These are phyloP conservation scores for Rhinocladiella mackenziei DNA, from an alignment of 2,329 filamentous ascomycete species.

Conservation along the genomic window DNA sequence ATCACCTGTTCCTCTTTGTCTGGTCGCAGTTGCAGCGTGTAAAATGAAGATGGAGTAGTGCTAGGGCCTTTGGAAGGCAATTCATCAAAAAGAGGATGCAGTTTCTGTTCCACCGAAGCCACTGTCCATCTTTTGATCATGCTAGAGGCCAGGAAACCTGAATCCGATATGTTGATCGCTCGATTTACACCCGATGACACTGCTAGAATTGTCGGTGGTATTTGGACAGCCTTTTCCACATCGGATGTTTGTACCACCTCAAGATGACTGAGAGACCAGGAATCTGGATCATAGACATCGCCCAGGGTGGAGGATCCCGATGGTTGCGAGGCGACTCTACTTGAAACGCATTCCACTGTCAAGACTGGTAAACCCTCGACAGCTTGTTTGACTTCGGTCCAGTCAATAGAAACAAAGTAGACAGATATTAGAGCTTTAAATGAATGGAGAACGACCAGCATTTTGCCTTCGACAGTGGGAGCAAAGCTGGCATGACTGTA, in stretches of 20 bases:
- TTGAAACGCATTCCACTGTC: conserved; percentile 13
- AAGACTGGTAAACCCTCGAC: conserved; percentile 34
- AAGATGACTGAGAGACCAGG: conserved; percentile 67
- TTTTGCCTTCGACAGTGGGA: conserved; percentile 34
- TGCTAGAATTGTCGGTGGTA: conserved; percentile 63
- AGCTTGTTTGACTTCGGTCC: conserved; percentile 39
- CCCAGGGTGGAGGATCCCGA: conserved; percentile 14
- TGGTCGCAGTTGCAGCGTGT: conserved; percentile 12
- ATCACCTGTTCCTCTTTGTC: conserved; percentile 25
- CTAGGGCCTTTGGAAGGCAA: conserved; percentile 45
- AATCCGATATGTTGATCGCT: conserved; percentile 51
- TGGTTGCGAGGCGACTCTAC: conserved; percentile 27
- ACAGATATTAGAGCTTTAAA: conserved; percentile 19
- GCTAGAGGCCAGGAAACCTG: conserved; percentile 63
- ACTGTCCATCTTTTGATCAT: conserved; percentile 81
- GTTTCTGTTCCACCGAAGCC: conserved; percentile 58
- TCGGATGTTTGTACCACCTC: conserved; percentile 68
- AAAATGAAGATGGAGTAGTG: conserved; percentile 2
- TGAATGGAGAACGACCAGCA: conserved; percentile 26
- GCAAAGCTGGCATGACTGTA: conserved; percentile 44
- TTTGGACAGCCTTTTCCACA: conserved; percentile 51
- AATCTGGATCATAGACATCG: conserved; percentile 35
- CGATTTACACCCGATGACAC: conserved; percentile 62
- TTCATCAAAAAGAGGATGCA: conserved; percentile 73
- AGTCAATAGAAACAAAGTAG: conserved; percentile 25